Base-by-base conservation (phyloP, 2,329 filamentous ascomycete species). In the Diplocarpon mali region DNA sequence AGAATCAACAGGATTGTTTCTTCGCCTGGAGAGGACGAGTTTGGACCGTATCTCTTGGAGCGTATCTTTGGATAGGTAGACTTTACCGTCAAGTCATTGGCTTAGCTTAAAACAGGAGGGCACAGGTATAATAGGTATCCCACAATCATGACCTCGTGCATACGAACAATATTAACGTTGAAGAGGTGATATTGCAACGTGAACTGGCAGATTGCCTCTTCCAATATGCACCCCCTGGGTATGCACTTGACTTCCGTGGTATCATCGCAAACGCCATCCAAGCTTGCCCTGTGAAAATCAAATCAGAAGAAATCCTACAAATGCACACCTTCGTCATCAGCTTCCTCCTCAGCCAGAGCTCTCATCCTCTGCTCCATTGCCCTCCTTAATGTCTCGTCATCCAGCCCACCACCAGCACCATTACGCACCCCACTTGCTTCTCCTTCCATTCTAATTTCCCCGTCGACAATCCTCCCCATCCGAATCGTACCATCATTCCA, bases 1-100 rank as follows among this genome's bases (percentile, higher is more conserved):
- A 74, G 85, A 44, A 73, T 98, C 52, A 75, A 78, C 63, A 75
- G 86, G 60, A 82, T 89, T 62, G 71, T 85, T 40, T 67, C 64
- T 20, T 76, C 83, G 51, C 86, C 85, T 0, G 86, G 82, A 2
- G 72, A 76, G 54, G 71, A 79, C 7, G 64, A 67, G 34, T 87
- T 89, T 67, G 83, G 78, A 30, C 69, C 69, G 30, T 69, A 79
- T 50, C 62, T 88, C 56, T 69, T 90, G 65, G 67, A 78, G 57
- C 71, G 75, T 51, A 59, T 90, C 3, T 60, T 59, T 46, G 56
- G 56, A 13, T 58, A 50, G 28, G 31, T 40, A 14, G 17, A 32
- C 30, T 14, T 32, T 32, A 14, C 30, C 30, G 11, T 9, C 30
- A 32, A 14, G 30, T 32, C 11, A 32, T 32, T n/a, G n/a, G n/a